Base-by-base conservation (phyloP, 495 filamentous ascomycete genomes). In the Daldinia loculata region DNA sequence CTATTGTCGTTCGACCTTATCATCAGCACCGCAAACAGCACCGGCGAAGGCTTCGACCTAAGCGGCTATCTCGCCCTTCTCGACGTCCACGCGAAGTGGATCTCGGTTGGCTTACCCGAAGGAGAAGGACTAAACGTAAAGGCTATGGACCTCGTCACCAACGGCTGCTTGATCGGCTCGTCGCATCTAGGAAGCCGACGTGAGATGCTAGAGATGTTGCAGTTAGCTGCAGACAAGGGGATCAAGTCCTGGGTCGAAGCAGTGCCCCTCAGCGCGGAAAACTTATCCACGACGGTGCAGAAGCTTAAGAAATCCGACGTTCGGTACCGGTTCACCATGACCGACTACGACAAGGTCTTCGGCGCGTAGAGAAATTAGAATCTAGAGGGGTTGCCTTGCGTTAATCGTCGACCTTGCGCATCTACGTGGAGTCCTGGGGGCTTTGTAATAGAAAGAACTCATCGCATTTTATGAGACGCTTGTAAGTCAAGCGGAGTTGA, bases 81-180 rank as follows among this genome's bases (percentile, higher is more conserved):
- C 71, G 92, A 94, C 77, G 88, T 97, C 62, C 93, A 93, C 78
- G 93, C 92, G 63, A 86, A 84, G 63, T 95, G 93, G 87, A 86
- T 97, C 64, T 90, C 88, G 60, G 92, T 95, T 43, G 94, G 94
- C 1, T 80, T 97, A 67, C 94, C 94, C 2, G 93, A 97, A 74
- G 88, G 90, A 41, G 87, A 90, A n/a, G 85, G 93, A 1, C 88
- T 92, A 48, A 80, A 84, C 59, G 85, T 97, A 64, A 90, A 88
- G 80, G 91, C 91, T 39, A 91, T 93, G 83, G 90, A 89, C 61
- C 88, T 97, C 72, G 83, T 92, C 56, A 77, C 77, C 48, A 95
- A 93, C 72, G 93, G 93, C 48, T 91, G 90, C 74, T 87, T 92
- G 70, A 91, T 97, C 62, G 90, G 91, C 12, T 91, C 90, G 24